These are phyloP conservation scores for Butyriboletus loyo DNA, from an alignment of 768 basidiomycete genomes.

Conservation along the genomic window DNA sequence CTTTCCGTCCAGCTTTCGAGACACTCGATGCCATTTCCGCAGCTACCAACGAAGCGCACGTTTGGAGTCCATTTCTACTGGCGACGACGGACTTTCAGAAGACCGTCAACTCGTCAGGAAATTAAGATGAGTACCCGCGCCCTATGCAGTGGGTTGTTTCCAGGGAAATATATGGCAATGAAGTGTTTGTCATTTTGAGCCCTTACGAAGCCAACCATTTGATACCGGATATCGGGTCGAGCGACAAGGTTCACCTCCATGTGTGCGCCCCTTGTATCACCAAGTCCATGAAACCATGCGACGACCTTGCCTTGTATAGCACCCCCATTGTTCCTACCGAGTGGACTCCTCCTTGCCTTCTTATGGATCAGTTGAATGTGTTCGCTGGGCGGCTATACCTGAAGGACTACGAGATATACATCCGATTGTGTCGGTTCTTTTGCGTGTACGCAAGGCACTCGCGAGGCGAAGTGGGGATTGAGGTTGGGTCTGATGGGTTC, in stretches of 20 bases:
- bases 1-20: conserved; percentile 20
- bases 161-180: background rate
- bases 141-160: conserved; percentile 32
- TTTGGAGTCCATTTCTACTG: conserved; percentile 20
- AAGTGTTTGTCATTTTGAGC: conserved; percentile 33
- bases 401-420: background rate
- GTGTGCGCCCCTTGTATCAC: conserved; percentile 40
- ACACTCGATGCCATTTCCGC: conserved; percentile 8
- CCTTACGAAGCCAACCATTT: conserved; percentile 39
- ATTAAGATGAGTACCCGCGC: conserved; percentile 19
- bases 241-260: conserved; percentile 37
- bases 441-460: conserved; percentile 14
- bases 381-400: background rate
- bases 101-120: conserved; percentile 4
- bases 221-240: conserved; percentile 34
- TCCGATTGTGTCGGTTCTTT: background rate
- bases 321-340: background rate
- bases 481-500: conserved; percentile 20
- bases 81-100: conserved; percentile 16
- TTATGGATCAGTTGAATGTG: conserved; percentile 1
- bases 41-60: conserved; percentile 14
- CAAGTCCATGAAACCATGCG: conserved; percentile 35
- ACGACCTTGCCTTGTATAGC: conserved; percentile 26
- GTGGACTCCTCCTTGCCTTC: background rate
- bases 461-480: background rate